A percentile compares a stretch with the other conserved stretches of the same genome.
Evolutionary conservation across 257 asterid species (phyloP).

Genomic region (Handroanthus guayacan): DNA sequence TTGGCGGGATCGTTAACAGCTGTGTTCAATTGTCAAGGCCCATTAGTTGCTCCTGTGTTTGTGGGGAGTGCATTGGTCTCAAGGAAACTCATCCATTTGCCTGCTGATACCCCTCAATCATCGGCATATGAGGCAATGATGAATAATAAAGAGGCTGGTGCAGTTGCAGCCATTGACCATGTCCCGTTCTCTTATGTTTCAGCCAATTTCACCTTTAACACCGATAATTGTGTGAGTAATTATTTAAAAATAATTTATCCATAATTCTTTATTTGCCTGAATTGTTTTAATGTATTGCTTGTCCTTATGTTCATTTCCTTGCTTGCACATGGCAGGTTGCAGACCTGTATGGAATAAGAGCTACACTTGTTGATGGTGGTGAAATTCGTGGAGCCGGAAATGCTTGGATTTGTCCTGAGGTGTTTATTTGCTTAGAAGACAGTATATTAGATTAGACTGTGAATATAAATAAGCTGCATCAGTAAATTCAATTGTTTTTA

Average conservation of each 20-base stretch:
- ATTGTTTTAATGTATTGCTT: conserved; percentile 18
- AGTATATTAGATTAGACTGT: conserved; percentile 18
- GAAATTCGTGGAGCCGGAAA: conserved; percentile 99
- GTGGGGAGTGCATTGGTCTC: conserved; percentile 98
- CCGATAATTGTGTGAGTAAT: conserved; percentile 92
- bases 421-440: conserved; percentile 49
- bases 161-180: conserved; percentile 96
- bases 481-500: conserved; percentile 21
- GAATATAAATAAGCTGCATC: conserved; percentile 27
- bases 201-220: conserved; percentile 96
- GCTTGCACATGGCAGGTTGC: conserved; percentile 72
- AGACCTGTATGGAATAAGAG: conserved; percentile 97
- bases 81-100: conserved; percentile 74
- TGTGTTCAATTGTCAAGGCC: conserved; percentile 99
- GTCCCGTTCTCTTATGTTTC: conserved; percentile 92
- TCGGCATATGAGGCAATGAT: conserved; percentile 90
- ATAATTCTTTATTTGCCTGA: conserved; percentile 8
- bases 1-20: conserved; percentile 98
- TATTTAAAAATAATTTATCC: conserved; percentile 26
- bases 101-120: conserved; percentile 73
- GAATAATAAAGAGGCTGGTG: conserved; percentile 93
- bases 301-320: conserved; percentile 33
- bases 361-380: conserved; percentile 98
- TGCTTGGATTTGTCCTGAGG: conserved; percentile 99
- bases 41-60: conserved; percentile 93